Percentiles rank a stretch among this genome's conserved stretches.
These are phyloP conservation scores for Arthromyces matolae DNA, from an alignment of 768 basidiomycete genomes.

Conservation along the genomic window DNA sequence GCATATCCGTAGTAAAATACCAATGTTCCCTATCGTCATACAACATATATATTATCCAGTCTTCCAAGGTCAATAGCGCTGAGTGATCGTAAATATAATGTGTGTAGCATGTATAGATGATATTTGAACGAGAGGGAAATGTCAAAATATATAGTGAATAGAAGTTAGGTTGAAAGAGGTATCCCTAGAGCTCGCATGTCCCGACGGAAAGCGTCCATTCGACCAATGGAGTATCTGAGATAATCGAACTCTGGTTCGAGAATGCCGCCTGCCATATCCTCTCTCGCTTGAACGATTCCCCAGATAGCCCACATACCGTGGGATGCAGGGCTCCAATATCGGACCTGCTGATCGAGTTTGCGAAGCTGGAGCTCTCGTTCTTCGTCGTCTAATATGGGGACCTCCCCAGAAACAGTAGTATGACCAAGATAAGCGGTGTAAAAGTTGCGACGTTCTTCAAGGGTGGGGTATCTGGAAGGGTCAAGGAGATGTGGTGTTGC, in stretches of 20 bases:
- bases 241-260: constrained; percentile 85
- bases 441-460: constrained; percentile 73
- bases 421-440: constrained; percentile 79
- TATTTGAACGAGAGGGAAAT: no score
- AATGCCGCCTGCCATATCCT: constrained; percentile 58
- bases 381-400: constrained; percentile 24
- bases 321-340: constrained; percentile 84
- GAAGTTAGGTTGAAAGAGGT: constrained; percentile 2
- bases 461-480: constrained; percentile 65
- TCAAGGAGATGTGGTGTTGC: constrained; percentile 65
- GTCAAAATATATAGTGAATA: not conserved
- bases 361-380: constrained; percentile 45
- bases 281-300: constrained; percentile 88
- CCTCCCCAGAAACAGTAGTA: constrained; percentile 31
- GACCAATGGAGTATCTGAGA: constrained; percentile 70
- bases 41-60: not conserved
- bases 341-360: constrained; percentile 74
- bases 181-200: constrained; percentile 49
- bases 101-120: not conserved
- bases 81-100: not conserved
- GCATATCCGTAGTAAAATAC: constrained; percentile 37
- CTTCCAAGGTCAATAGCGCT: not conserved
- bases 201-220: constrained; percentile 60
- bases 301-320: constrained; percentile 94
- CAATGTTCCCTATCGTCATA: constrained; percentile 44